Conservation (phyloP, 2,329 filamentous ascomycete species). For the Cercospora janseana region DNA sequence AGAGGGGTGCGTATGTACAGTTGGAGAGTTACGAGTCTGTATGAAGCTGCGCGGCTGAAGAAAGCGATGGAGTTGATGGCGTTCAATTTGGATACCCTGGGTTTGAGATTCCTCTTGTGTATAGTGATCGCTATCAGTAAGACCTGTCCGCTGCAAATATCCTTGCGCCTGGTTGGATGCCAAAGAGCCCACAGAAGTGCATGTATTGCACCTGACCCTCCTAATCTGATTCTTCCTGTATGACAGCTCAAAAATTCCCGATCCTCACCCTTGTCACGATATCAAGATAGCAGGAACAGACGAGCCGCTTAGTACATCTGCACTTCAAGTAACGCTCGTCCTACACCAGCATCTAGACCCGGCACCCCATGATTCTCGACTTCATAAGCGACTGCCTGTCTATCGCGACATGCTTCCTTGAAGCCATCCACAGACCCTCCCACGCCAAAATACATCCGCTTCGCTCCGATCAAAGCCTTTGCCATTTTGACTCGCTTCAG, state of each 20-base stretch:
- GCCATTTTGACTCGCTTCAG: conserved; percentile 55
- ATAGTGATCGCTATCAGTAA: too few species aligned
- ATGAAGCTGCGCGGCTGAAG: background rate
- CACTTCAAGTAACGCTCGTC: conserved; percentile 50
- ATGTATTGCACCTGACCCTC: too few species aligned
- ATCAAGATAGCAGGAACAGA: too few species aligned
- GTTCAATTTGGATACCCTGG: conserved; percentile 13
- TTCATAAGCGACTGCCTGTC: conserved; percentile 48
- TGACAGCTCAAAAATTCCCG: too few species aligned
- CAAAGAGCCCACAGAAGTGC: too few species aligned
- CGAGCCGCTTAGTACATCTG: conserved; percentile 38
- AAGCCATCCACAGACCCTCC: conserved; percentile 80
- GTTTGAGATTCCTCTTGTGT: too few species aligned
- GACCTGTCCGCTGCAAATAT: too few species aligned
- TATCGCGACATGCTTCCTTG: conserved; percentile 44
- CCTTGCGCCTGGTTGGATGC: too few species aligned
- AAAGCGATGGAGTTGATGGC: conserved; percentile 9
- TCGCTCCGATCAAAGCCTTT: conserved; percentile 68
- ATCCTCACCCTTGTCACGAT: too few species aligned
- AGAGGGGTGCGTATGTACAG: conserved; percentile 47
- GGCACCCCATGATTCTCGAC: conserved; percentile 49
- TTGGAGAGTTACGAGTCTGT: conserved; percentile 37
- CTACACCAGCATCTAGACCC: conserved; percentile 45
- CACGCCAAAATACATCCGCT: conserved; percentile 80
- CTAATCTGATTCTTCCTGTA: too few species aligned